A percentile compares a stretch with the other conserved stretches of the same genome.
Evolutionary conservation across 768 basidiomycete species (phyloP).

Genomic region (Termitomyces sp.): DNA sequence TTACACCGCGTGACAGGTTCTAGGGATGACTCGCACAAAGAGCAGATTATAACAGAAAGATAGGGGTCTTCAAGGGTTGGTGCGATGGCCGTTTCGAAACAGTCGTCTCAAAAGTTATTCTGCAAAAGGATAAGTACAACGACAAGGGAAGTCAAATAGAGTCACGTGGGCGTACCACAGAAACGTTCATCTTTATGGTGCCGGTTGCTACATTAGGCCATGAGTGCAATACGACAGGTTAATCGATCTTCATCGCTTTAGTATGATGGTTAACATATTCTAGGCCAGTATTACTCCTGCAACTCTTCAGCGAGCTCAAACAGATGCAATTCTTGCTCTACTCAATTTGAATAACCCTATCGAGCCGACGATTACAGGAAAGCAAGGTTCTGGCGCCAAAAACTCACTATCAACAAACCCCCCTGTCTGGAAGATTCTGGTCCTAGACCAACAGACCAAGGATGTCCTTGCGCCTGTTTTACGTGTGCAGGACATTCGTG

Average conservation of each 20-base stretch:
- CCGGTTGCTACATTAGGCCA: conserved; percentile 9
- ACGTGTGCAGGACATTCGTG: conserved; percentile 93
- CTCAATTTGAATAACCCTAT: conserved; percentile 77
- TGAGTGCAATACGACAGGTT: conserved; percentile 32
- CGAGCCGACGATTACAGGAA: conserved; percentile 31
- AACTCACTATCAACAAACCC: conserved; percentile 52
- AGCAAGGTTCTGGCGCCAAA: conserved; percentile 40
- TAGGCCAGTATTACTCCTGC: conserved; percentile 29
- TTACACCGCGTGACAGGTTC: too few species aligned
- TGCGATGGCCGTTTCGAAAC: too few species aligned
- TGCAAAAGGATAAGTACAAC: too few species aligned
- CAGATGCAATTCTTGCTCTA: conserved; percentile 74
- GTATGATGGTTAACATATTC: conserved; percentile 2
- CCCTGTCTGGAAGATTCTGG: conserved; percentile 93
- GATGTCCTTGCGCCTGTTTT: conserved; percentile 94
- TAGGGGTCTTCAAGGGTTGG: too few species aligned
- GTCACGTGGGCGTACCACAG: conserved; percentile 10
- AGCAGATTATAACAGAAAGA: too few species aligned
- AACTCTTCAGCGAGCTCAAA: conserved; percentile 87
- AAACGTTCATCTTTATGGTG: neutral
- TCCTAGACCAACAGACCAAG: conserved; percentile 93
- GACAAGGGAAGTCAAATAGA: too few species aligned
- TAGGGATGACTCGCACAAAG: too few species aligned
- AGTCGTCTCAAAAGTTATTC: too few species aligned
- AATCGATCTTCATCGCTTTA: conserved; percentile 2